phyloP scores from a whole-genome alignment of 331 rosid genomes.

The Prunus yedoensis region DNA sequence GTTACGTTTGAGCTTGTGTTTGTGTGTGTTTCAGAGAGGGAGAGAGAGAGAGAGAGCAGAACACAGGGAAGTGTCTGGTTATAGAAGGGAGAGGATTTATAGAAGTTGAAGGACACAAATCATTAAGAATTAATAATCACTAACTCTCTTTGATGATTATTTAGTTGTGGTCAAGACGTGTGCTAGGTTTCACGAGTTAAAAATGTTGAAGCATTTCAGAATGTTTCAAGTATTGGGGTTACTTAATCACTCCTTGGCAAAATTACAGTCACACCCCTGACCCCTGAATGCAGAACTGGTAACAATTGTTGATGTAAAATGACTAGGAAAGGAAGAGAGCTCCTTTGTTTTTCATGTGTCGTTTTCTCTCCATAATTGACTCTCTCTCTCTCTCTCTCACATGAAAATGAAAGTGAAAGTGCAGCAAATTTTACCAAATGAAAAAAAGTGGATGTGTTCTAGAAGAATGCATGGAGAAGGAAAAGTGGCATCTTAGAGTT shows the following conservation, averaged over 20 bases:
- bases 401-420: slow-evolving; percentile 59
- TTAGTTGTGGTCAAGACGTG: slow-evolving; percentile 5
- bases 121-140: not conserved
- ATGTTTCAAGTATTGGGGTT: slow-evolving; percentile 6
- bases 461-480: slow-evolving; percentile 43
- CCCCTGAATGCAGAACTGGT: not conserved
- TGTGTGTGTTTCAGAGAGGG: not conserved
- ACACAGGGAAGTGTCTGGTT: not conserved
- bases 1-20: slow-evolving; percentile 6
- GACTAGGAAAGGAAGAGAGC: slow-evolving; percentile 33
- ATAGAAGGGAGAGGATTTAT: not conserved
- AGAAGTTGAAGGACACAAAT: not conserved
- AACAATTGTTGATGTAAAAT: slow-evolving; percentile 28
- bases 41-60: slow-evolving; percentile 8
- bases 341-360: slow-evolving; percentile 60
- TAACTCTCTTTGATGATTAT: not conserved
- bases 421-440: slow-evolving; percentile 40
- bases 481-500: slow-evolving; percentile 71
- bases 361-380: slow-evolving; percentile 72
- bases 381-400: slow-evolving; percentile 20
- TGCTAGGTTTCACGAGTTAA: not conserved
- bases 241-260: not conserved
- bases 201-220: slow-evolving; percentile 1
- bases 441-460: slow-evolving; percentile 41
- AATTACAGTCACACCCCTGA: slow-evolving; percentile 36